Base-by-base conservation (phyloP, 1,284 basidiomycete genomes). In the Malassezia sympodialis region DNA sequence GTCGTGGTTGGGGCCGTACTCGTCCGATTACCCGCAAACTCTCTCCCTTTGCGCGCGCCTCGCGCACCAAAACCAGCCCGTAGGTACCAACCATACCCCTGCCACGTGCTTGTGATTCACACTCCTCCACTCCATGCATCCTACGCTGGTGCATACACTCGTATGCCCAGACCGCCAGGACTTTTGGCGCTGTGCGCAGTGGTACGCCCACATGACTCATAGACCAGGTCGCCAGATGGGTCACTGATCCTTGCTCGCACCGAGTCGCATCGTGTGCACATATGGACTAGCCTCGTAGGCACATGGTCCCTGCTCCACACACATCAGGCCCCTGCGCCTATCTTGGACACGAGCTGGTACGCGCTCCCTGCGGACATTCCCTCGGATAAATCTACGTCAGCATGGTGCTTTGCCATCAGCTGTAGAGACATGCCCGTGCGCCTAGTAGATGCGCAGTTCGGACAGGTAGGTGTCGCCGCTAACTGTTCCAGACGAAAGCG, bases 1-100 rank as follows among this genome's bases (percentile, higher is more conserved):
- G 65, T 28, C 62, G 66, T 30, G 67, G 67, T 0, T 69, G 67
- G 67, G 67, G 66, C 10, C 56, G 64, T 31, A 68, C 47, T 24
- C 49, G 55, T 27, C 48, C 31, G 5, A 44, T 56, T 23, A 24
- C 48, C 14, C 40, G 49, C 10, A 47, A 32, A 19, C 15, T 21
- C 28, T 42, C 48, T 26, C 48, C 48, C 23, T 37, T 48, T 14
- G 15, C 23, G 46, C 23, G 34, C 46, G 24, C 32, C 26, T 24
- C 41, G 41, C 37, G 37, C 26, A 26, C 44, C 44, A 46, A 46
- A 46, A 46, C n/a, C 12, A 27, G 19, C 12, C 24, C 24, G 31
- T 37, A 49, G 47, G 34, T 49, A 30, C 35, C 14, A 17, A 26
- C 21, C 49, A 52, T 52, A 52, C 51, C 51, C 51, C 14, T 34